These are phyloP conservation scores for Cladophialophora chaetospira DNA, from an alignment of 2,329 filamentous ascomycete genomes.

Conservation along the genomic window DNA sequence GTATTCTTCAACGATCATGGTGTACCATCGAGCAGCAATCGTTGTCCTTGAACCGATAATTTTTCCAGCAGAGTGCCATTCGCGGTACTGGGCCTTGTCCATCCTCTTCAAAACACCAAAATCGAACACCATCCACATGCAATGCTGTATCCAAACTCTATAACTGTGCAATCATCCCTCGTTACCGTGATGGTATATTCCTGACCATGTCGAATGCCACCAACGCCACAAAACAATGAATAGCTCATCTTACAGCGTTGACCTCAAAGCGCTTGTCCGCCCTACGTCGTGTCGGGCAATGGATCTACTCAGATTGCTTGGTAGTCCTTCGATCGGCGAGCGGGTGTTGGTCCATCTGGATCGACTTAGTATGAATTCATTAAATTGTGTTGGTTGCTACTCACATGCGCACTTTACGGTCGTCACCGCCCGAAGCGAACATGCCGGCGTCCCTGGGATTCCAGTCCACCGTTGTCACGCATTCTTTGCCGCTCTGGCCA, in stretches of 20 bases:
- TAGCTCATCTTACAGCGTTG: conserved; percentile 34
- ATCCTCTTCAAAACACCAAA: neutral
- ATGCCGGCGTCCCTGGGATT: conserved; percentile 79
- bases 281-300: conserved; percentile 40
- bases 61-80: too few relatives aligned
- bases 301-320: conserved; percentile 36
- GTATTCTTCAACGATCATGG: too few relatives aligned
- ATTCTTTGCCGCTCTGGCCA: conserved; percentile 49
- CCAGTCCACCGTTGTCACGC: conserved; percentile 87
- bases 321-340: conserved; percentile 21
- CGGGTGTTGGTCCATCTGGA: conserved; percentile 36
- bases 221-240: conserved; percentile 12
- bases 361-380: conserved; percentile 26
- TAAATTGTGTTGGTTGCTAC: conserved; percentile 38
- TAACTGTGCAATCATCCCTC: conserved; percentile 22
- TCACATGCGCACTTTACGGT: conserved; percentile 81
- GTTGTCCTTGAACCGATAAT: too few relatives aligned
- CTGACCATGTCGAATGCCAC: conserved; percentile 4
- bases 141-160: conserved; percentile 28
- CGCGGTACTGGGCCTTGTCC: too few relatives aligned
- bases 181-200: conserved; percentile 12
- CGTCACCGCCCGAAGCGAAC: conserved; percentile 90
- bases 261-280: conserved; percentile 46
- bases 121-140: conserved; percentile 22
- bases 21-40: too few relatives aligned